Evolutionary conservation across 208 protist species (phyloP), one percentile per base, ranked within the genome.

Genomic region (Wallacemonas rigidus): DNA sequence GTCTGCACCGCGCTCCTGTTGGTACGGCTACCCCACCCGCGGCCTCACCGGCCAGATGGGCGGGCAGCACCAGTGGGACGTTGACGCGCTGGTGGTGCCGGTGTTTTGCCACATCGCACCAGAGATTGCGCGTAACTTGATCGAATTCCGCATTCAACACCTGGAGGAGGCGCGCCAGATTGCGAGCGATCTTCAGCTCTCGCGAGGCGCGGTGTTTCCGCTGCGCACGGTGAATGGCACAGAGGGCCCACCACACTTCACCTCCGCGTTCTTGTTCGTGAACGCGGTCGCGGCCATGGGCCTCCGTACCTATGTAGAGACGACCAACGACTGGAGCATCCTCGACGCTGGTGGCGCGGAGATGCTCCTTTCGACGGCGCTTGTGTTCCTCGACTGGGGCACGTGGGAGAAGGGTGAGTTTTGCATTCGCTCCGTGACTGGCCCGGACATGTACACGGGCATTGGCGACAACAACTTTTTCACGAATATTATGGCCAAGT

Each of bases 381-480:
- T 95, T 26, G 86, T 95, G 47, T 96, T 83, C 84, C 72, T 96
- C 44, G 87, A 93, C 60, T 97, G 91, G 90, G 94, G 94, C 35
- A 86, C 82, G 35, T 97, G 88, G 88, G 69, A 87, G 48, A 85
- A 90, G 48, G 93, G 90, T 11, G 51, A 78, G 53, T 96, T 96
- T 56, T 91, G 96, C 69, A 68, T 97, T 51, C 87, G 91, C 43
- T 94, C 72, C 62, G 91, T 97, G 15, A 87, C 89, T 0, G 90
- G 94, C 6, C 89, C 90, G 40, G 94, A 97, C 72, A 83, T 88
- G 61, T 96, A 96, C 82, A 94, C 82, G 63, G 88, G 86, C 51
- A 64, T 95, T 8, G 82, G 86, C n/a, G 83, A 96, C 82, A 90
- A 97, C 83, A 94, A 95, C 79, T 90, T 93, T 69, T 97, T 96